A percentile compares a stretch with the other conserved stretches of the same genome.
Evolutionary conservation across 345 rosid genomes (phyloP).

Genomic region (Syzygium aromaticum): DNA sequence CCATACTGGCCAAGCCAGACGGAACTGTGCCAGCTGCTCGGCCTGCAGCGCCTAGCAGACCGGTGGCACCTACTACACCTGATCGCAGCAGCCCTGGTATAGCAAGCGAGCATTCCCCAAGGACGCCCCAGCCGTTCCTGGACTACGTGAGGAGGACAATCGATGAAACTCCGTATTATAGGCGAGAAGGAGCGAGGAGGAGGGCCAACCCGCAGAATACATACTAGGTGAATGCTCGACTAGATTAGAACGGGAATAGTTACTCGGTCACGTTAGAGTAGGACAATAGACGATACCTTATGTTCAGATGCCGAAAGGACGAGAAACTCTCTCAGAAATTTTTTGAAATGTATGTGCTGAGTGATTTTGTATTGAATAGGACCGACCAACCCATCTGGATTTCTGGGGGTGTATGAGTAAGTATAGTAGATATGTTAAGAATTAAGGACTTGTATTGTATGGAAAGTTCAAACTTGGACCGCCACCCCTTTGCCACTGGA

Average conservation of each 20-base stretch:
- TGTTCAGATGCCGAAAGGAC: background rate
- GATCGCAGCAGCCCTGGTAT: slow-evolving; percentile 29
- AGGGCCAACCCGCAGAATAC: slow-evolving; percentile 83
- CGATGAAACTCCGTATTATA: slow-evolving; percentile 80
- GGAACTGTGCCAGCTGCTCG: slow-evolving; percentile 10
- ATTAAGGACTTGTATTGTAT: background rate
- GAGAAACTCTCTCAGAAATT: background rate
- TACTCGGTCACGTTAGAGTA: background rate
- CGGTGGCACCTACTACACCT: slow-evolving; percentile 43
- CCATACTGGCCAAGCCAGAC: slow-evolving; percentile 9
- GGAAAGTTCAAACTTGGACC: background rate
- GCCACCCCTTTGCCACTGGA: background rate
- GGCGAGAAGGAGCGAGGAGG: slow-evolving; percentile 53
- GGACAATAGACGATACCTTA: background rate
- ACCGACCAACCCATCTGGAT: background rate
- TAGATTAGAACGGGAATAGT: background rate
- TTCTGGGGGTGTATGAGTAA: background rate
- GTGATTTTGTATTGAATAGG: background rate
- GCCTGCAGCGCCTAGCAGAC: slow-evolving; percentile 13
- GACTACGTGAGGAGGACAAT: slow-evolving; percentile 81
- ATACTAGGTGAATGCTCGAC: slow-evolving; percentile 18
- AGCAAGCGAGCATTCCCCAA: slow-evolving; percentile 52
- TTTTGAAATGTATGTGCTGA: background rate
- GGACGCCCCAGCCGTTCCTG: slow-evolving; percentile 80
- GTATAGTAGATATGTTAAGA: background rate